Evolutionary conservation across 2,329 filamentous ascomycete genomes (phyloP).

Genomic region (Monosporascus cannonballus): DNA sequence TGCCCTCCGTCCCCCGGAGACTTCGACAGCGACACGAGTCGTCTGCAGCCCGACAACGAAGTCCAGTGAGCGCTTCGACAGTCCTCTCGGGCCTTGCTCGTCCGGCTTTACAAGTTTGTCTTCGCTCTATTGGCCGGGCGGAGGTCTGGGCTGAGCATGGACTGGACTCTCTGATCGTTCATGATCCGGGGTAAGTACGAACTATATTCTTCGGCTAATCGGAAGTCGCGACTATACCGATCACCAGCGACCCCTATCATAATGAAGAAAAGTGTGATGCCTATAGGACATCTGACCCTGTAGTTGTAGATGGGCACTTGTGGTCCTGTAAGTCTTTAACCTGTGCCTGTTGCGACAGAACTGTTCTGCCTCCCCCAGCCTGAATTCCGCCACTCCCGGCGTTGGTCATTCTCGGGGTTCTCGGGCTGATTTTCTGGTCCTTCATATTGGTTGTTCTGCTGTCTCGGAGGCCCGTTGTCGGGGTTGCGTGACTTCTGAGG

Average conservation of each 20-base stretch:
- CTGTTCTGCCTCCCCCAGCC: constrained; percentile 45
- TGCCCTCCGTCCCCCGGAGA: not conserved
- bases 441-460: constrained; percentile 40
- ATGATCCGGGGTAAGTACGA: not conserved
- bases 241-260: not conserved
- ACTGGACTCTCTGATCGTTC: not conserved
- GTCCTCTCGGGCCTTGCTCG: not conserved
- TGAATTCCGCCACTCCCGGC: constrained; percentile 53
- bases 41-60: not conserved
- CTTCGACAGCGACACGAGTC: not conserved
- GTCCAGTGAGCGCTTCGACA: not conserved
- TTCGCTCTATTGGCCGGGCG: not conserved
- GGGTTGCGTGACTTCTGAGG: constrained; percentile 42
- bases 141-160: not conserved
- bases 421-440: constrained; percentile 36
- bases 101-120: not conserved
- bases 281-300: not conserved
- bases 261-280: not conserved
- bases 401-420: constrained; percentile 35
- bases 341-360: constrained; percentile 42
- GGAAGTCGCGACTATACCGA: not conserved
- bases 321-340: constrained; percentile 18
- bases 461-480: constrained; percentile 35
- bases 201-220: not conserved
- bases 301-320: constrained; percentile 7